A percentile compares a stretch with the other conserved stretches of the same genome.
phyloP scores from a whole-genome alignment of 257 asterid species.

The Asclepias syriaca region DNA sequence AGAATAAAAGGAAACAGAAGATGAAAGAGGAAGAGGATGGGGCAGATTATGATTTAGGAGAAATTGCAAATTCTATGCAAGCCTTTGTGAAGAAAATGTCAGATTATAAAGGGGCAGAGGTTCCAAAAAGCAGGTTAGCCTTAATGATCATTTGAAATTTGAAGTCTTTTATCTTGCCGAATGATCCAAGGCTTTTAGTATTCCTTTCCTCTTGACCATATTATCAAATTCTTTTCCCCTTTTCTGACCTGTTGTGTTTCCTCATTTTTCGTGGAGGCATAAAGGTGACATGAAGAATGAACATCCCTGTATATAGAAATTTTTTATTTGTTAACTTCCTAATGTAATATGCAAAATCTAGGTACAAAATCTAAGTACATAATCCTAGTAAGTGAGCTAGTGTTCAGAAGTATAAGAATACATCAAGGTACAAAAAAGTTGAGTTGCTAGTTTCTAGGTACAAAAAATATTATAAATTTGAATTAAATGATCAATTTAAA shows the following conservation, averaged over 20 bases:
- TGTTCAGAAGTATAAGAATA: no score
- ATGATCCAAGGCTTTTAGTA: background rate
- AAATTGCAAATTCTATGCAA: slow-evolving; percentile 83
- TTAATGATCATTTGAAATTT: slow-evolving; percentile 2
- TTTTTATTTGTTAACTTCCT: no score
- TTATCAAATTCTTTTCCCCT: background rate
- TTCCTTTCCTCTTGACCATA: background rate
- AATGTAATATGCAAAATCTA: no score
- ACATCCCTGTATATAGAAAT: background rate
- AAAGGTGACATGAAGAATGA: background rate
- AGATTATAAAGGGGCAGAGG: slow-evolving; percentile 89
- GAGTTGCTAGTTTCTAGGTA: no score
- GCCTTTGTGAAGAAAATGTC: slow-evolving; percentile 65
- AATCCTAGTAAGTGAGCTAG: no score
- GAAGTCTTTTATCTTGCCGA: background rate
- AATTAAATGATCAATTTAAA: no score
- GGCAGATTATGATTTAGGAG: slow-evolving; percentile 62
- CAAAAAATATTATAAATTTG: no score
- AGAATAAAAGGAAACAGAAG: slow-evolving; percentile 53
- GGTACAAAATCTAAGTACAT: no score
- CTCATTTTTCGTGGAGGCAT: background rate
- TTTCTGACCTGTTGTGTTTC: background rate
- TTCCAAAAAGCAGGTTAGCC: slow-evolving; percentile 65
- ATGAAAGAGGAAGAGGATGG: slow-evolving; percentile 49
- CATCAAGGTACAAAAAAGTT: no score